Evolutionary conservation across 2,329 filamentous ascomycete genomes (phyloP).

Genomic region (Lecanicillium sp.): DNA sequence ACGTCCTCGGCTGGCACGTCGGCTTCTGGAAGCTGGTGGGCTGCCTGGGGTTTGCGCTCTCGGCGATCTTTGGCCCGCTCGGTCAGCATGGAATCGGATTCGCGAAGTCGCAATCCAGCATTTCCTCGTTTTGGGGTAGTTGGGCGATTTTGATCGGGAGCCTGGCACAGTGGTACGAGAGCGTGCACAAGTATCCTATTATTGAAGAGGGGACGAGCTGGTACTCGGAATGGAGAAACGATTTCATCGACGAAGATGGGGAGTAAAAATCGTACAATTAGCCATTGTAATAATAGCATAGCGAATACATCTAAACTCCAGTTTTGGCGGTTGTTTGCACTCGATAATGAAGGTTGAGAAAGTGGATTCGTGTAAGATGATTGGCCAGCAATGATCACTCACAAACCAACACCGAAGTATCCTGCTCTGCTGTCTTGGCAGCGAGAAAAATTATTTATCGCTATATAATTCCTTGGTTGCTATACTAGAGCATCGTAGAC

Average conservation of each 20-base stretch:
- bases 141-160: constrained; percentile 34
- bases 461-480: no score
- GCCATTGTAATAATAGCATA: no score
- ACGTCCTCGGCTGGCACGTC: constrained; percentile 60
- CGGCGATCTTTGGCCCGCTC: constrained; percentile 51
- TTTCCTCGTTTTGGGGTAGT: constrained; percentile 41
- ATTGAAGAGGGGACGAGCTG: background rate
- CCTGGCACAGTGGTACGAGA: constrained; percentile 21
- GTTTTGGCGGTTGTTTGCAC: no score
- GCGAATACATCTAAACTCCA: no score
- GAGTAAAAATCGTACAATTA: no score
- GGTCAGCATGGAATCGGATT: constrained; percentile 38
- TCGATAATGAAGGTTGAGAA: no score
- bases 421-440: no score
- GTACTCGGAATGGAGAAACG: constrained; percentile 1
- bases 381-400: no score
- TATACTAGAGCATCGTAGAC: no score
- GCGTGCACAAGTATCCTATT: constrained; percentile 21
- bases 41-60: constrained; percentile 51
- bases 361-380: no score
- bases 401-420: no score
- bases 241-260: background rate
- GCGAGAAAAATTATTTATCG: no score
- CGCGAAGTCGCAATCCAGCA: constrained; percentile 38
- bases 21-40: constrained; percentile 61